These are phyloP conservation scores for Oryza rufipogon DNA, from an alignment of 176 grass and related monocot genomes.

Conservation along the genomic window DNA sequence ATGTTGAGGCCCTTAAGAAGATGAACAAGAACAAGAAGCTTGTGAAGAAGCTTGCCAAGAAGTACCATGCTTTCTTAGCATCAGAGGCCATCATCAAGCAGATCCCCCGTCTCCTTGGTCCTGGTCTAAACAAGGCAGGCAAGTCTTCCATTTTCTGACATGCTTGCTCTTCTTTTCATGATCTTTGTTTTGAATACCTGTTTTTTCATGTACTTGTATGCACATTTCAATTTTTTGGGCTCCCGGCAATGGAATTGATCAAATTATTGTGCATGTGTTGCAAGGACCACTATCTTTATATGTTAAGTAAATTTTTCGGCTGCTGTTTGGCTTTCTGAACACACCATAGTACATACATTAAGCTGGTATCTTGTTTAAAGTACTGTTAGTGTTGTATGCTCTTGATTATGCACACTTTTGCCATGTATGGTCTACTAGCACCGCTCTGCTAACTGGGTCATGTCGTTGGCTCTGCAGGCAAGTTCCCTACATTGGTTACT, in stretches of 20 bases:
- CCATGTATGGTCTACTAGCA: neutral
- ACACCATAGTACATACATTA: neutral
- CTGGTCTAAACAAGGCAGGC: slow-evolving; percentile 99
- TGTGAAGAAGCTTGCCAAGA: slow-evolving; percentile 95
- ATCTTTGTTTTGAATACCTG: neutral
- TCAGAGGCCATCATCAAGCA: slow-evolving; percentile 98
- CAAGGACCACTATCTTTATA: neutral
- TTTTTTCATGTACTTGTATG: neutral
- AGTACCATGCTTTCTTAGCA: slow-evolving; percentile 94
- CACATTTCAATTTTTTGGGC: neutral
- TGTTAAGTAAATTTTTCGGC: neutral
- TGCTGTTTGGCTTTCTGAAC: neutral
- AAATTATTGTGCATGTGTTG: neutral
- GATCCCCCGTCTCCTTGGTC: slow-evolving; percentile 95
- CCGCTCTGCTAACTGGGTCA: neutral
- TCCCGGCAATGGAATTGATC: neutral
- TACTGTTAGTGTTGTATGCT: neutral
- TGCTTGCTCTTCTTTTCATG: neutral
- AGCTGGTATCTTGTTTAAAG: neutral
- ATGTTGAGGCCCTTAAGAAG: slow-evolving; percentile 88
- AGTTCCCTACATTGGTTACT: slow-evolving; percentile 87
- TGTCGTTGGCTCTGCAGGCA: slow-evolving; percentile 51
- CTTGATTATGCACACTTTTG: neutral
- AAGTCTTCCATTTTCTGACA: slow-evolving; percentile 30
- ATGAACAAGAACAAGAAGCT: slow-evolving; percentile 99